Evolutionary conservation across 768 basidiomycete genomes (phyloP).

Genomic region (Pisolithus orientalis): DNA sequence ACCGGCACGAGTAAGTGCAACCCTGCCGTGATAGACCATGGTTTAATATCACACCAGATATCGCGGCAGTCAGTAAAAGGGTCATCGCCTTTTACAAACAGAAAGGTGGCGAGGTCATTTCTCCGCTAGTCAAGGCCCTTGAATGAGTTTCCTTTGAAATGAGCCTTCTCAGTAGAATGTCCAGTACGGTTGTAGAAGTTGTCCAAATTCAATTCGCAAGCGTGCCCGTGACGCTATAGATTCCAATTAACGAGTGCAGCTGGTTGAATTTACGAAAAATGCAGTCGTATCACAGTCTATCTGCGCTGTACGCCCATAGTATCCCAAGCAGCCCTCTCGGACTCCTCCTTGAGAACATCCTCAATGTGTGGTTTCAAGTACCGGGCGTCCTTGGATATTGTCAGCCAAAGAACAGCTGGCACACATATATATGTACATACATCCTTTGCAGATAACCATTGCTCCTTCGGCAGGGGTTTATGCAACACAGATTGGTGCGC

Average conservation of each 20-base stretch:
- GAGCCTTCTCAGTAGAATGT: constrained; percentile 3
- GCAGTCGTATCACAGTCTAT: constrained; percentile 29
- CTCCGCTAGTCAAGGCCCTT: constrained; percentile 75
- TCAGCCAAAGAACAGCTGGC: constrained; percentile 4
- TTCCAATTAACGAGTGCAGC: constrained; percentile 7
- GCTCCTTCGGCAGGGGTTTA: constrained; percentile 68
- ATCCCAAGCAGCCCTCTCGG: constrained; percentile 81
- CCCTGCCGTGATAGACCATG: background rate
- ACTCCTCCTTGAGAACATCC: constrained; percentile 66
- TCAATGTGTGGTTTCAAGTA: constrained; percentile 79
- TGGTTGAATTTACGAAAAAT: background rate
- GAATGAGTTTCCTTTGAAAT: constrained; percentile 5
- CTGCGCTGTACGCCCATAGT: constrained; percentile 64
- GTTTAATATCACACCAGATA: constrained; percentile 39
- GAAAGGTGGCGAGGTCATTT: constrained; percentile 62
- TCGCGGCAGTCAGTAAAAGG: constrained; percentile 80
- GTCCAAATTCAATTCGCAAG: background rate
- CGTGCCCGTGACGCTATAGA: background rate
- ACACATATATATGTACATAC: constrained; percentile 39
- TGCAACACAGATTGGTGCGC: constrained; percentile 73
- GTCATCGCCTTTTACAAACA: constrained; percentile 83
- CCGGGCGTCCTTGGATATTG: constrained; percentile 63
- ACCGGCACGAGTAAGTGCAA: constrained; percentile 59
- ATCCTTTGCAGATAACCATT: constrained; percentile 73
- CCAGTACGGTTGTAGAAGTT: constrained; percentile 4